These are phyloP conservation scores for Trichoderma koningii DNA, from an alignment of 2,329 filamentous ascomycete genomes.

Conservation along the genomic window DNA sequence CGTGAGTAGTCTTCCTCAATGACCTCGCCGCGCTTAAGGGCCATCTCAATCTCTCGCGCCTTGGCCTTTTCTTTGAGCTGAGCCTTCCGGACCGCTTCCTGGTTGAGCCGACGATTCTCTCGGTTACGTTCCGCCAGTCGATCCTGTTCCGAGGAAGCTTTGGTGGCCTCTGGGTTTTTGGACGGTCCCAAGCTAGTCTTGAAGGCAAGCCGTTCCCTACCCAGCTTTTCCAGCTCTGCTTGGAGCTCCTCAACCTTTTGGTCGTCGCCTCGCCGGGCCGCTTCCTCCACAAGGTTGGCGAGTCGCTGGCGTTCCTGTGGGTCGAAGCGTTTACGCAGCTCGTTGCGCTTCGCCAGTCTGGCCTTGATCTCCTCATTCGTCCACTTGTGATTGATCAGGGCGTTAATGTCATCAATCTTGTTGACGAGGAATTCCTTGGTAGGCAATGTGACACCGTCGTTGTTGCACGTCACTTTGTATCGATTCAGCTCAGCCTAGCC, in stretches of 20 bases:
- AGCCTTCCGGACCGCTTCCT: conserved; percentile 87
- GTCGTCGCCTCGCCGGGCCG: conserved; percentile 64
- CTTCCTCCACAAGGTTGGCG: conserved; percentile 65
- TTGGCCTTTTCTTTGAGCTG: conserved; percentile 77
- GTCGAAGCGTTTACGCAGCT: conserved; percentile 66
- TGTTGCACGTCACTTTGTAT: conserved; percentile 72
- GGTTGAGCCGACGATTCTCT: conserved; percentile 80
- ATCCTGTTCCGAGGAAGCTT: conserved; percentile 69
- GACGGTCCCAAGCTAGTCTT: conserved; percentile 61
- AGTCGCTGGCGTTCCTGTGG: conserved; percentile 69
- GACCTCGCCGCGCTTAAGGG: conserved; percentile 64
- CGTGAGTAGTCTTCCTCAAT: conserved; percentile 61
- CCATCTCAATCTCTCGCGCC: conserved; percentile 61
- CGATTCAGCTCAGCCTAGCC: conserved; percentile 73
- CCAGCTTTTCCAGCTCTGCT: conserved; percentile 63
- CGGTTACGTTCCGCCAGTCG: conserved; percentile 80
- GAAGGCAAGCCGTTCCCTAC: conserved; percentile 72
- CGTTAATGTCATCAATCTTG: conserved; percentile 81
- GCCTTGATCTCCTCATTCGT: conserved; percentile 79
- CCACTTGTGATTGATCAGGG: conserved; percentile 76
- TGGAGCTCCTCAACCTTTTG: conserved; percentile 57
- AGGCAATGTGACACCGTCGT: conserved; percentile 72
- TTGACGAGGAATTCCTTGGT: conserved; percentile 67
- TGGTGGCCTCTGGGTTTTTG: conserved; percentile 54
- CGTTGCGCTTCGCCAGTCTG: conserved; percentile 72